Evolutionary conservation across 1,284 basidiomycete genomes (phyloP), one percentile per base, ranked within the genome.

Genomic region (Ceratobasidium sp.): DNA sequence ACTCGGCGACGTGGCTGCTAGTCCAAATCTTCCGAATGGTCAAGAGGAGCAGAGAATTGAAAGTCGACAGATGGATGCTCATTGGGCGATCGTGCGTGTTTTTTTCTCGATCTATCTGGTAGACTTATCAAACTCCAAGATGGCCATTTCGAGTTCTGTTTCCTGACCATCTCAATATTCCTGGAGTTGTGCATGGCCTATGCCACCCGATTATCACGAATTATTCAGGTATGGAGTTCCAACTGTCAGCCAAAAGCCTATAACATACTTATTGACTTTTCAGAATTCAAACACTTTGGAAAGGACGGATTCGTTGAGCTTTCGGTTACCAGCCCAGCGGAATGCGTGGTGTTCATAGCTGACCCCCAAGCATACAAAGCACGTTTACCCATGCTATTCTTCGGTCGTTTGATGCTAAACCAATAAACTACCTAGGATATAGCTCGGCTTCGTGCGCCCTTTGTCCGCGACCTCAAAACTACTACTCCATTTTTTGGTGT

Each of bases 331-430:
- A 36, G 41, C 39, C 57, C 43, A 1, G 14, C 14, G n/a, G 8
- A 45, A 30, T 30, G 26, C 23, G 30, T 30, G 8, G 12, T 64
- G 2, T 64, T 30, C 43, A 4, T 64, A 18, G 61, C 61, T 10
- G 61, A 64, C 52, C 46, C 61, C 36, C 46, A 36, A 52, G 32
- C 61, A 23, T 48, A 53, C 52, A 67, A 67, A 52, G 64, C 50
- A 28, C 18, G 61, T 16, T 3, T 1, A 32, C n/a, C 18, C 21
- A 30, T 3, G 18, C n/a, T 32, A n/a, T 12, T 57, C 8, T 34
- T 8, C 16, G n/a, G n/a, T n/a, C n/a, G n/a, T n/a, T n/a, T n/a
- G n/a, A n/a, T n/a, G n/a, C n/a, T n/a, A n/a, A n/a, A n/a, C n/a
- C n/a, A n/a, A n/a, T n/a, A n/a, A n/a, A n/a, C n/a, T n/a, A n/a